Evolutionary conservation across 1,139 yeast genomes (phyloP).

Genomic region (Candida frijolesensis): DNA sequence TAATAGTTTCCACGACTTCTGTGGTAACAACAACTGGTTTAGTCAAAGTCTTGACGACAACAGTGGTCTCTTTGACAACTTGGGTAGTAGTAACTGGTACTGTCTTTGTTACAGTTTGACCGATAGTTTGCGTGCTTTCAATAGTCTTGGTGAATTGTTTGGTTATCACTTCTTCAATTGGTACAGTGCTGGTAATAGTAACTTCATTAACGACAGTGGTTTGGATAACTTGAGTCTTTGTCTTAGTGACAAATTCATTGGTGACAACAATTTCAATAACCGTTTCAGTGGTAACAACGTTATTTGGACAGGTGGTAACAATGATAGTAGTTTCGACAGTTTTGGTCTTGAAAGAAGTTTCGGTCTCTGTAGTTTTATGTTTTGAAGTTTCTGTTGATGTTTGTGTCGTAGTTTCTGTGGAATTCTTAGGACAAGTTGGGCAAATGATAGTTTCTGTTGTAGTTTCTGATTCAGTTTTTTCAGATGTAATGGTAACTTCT

Average conservation of each 20-base stretch:
- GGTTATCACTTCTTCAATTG: constrained; percentile 2
- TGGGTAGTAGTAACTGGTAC: not conserved
- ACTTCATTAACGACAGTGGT: constrained; percentile 1
- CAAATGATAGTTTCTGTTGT: not conserved
- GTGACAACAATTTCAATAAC: not conserved
- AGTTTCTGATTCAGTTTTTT: not conserved
- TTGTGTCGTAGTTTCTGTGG: not conserved
- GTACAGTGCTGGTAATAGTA: not conserved
- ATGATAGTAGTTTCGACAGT: not conserved
- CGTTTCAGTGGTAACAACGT: constrained; percentile 2
- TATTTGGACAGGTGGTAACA: constrained; percentile 2
- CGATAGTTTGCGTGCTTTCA: not conserved
- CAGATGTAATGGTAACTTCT: not conserved
- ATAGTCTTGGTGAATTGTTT: not conserved
- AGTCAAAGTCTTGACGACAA: not conserved
- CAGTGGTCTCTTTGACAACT: not conserved
- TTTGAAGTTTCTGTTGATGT: not conserved
- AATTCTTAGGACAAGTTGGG: not conserved
- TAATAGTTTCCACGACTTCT: too few species aligned
- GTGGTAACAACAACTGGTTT: too few species aligned
- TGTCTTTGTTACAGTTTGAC: not conserved
- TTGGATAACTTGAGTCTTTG: constrained; percentile 1
- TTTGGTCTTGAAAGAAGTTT: not conserved
- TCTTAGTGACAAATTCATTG: not conserved
- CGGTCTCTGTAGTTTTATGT: not conserved